Evolutionary conservation across 352 stramenopile species (phyloP).

Genomic region (Phytophthora cactorum): DNA sequence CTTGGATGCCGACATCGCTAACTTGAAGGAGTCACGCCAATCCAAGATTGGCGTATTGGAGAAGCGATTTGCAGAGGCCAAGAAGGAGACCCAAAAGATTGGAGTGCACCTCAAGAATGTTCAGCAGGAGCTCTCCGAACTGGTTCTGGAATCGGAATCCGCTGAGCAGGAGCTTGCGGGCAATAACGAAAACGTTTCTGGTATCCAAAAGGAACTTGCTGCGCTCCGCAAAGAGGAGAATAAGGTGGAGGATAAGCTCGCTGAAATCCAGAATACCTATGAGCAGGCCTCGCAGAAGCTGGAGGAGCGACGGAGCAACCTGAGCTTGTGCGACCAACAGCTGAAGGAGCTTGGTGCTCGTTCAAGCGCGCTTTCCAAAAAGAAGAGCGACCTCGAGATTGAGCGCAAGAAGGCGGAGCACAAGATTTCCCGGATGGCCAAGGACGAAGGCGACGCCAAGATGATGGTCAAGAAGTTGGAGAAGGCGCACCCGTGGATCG

Average conservation of each 20-base stretch:
- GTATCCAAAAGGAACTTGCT: constrained; percentile 68
- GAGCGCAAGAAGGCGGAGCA: constrained; percentile 96
- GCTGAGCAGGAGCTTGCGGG: constrained; percentile 69
- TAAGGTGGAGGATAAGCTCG: constrained; percentile 73
- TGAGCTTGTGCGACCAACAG: constrained; percentile 91
- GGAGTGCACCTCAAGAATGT: constrained; percentile 58
- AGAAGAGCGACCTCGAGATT: constrained; percentile 90
- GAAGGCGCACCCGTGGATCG: constrained; percentile 97
- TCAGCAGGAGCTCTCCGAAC: constrained; percentile 76
- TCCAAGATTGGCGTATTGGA: constrained; percentile 84
- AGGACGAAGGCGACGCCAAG: constrained; percentile 93
- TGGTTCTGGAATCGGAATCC: constrained; percentile 78
- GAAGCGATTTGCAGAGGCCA: constrained; percentile 73
- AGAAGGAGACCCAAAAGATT: constrained; percentile 79
- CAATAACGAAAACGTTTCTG: constrained; percentile 54
- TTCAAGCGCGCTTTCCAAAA: constrained; percentile 81
- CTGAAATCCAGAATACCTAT: constrained; percentile 68
- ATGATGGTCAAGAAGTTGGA: constrained; percentile 92
- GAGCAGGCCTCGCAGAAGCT: constrained; percentile 68
- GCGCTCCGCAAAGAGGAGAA: constrained; percentile 69
- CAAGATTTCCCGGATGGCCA: constrained; percentile 92
- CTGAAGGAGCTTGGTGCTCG: constrained; percentile 90
- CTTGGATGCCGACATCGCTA: constrained; percentile 82
- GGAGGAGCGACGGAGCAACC: constrained; percentile 68
- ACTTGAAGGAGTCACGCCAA: constrained; percentile 82